phyloP scores from a whole-genome alignment of 176 grass and related monocot genomes.

The Triticum turgidum region DNA sequence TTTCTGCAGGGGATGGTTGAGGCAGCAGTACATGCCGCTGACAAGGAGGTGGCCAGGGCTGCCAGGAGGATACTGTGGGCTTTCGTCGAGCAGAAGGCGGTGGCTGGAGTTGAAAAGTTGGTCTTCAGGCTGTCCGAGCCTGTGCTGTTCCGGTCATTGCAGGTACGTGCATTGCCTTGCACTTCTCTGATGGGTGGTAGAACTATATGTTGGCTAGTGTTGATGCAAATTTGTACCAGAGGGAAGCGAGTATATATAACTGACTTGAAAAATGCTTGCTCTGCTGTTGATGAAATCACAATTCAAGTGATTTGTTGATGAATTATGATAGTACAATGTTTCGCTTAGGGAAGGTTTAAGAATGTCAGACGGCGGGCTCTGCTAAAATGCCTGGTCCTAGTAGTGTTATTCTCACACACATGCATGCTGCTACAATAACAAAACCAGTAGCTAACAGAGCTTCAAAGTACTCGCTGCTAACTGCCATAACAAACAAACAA shows the following conservation, averaged over 20 bases:
- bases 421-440: neutral
- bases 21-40: constrained; percentile 51
- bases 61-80: constrained; percentile 57
- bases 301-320: neutral
- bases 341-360: neutral
- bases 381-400: neutral
- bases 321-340: neutral
- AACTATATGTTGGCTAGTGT: neutral
- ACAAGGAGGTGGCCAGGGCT: constrained; percentile 53
- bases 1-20: constrained; percentile 84
- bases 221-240: neutral
- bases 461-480: neutral
- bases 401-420: neutral
- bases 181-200: neutral
- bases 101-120: constrained; percentile 76
- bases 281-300: neutral
- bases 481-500: too few species aligned
- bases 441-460: neutral
- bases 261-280: constrained; percentile 3
- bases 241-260: neutral
- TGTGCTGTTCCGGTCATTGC: constrained; percentile 80
- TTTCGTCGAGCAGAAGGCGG: constrained; percentile 65
- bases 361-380: neutral
- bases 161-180: constrained; percentile 45
- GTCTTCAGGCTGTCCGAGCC: constrained; percentile 75